A percentile compares a stretch with the other conserved stretches of the same genome.
These are phyloP conservation scores for Trichophyton schoenleinii DNA, from an alignment of 2,329 filamentous ascomycete species.

Conservation along the genomic window DNA sequence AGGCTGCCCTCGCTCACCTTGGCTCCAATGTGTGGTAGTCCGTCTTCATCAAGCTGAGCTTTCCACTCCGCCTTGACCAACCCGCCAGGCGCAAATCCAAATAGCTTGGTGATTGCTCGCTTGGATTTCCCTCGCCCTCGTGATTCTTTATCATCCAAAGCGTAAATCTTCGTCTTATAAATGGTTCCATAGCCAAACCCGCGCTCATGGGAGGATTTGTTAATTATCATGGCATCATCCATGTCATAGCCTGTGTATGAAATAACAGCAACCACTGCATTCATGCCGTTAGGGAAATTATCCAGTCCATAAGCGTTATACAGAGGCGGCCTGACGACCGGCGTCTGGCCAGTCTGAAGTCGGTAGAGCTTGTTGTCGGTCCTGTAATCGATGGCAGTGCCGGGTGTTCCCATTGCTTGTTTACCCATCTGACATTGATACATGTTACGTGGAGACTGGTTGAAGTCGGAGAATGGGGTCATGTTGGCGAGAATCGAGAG, in stretches of 20 bases:
- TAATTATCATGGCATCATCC: slow-evolving; percentile 99
- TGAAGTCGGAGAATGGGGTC: slow-evolving; percentile 97
- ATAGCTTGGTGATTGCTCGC: slow-evolving; percentile 65
- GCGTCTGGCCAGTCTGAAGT: slow-evolving; percentile 89
- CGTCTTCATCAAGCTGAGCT: slow-evolving; percentile 70
- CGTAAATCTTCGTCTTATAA: slow-evolving; percentile 92
- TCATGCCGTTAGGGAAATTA: slow-evolving; percentile 94
- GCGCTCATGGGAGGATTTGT: slow-evolving; percentile 91
- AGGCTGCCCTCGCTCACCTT: slow-evolving; percentile 69
- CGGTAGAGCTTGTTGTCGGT: slow-evolving; percentile 97
- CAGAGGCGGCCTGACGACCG: slow-evolving; percentile 77
- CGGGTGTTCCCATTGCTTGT: slow-evolving; percentile 96
- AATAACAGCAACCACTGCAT: slow-evolving; percentile 92
- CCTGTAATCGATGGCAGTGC: slow-evolving; percentile 67
- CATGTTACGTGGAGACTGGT: slow-evolving; percentile 98
- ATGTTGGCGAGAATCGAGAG: slow-evolving; percentile 96
- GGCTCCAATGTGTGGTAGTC: slow-evolving; percentile 67
- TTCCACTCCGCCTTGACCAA: slow-evolving; percentile 59
- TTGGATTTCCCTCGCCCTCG: slow-evolving; percentile 51
- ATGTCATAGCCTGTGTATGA: slow-evolving; percentile 99
- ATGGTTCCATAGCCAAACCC: slow-evolving; percentile 93
- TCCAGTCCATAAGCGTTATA: slow-evolving; percentile 95
- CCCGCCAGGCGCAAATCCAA: slow-evolving; percentile 75
- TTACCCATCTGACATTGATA: slow-evolving; percentile 99
- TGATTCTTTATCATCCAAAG: slow-evolving; percentile 64